Evolutionary conservation across 1,139 yeast genomes (phyloP).

Genomic region (Magnusiomyces sp.): DNA sequence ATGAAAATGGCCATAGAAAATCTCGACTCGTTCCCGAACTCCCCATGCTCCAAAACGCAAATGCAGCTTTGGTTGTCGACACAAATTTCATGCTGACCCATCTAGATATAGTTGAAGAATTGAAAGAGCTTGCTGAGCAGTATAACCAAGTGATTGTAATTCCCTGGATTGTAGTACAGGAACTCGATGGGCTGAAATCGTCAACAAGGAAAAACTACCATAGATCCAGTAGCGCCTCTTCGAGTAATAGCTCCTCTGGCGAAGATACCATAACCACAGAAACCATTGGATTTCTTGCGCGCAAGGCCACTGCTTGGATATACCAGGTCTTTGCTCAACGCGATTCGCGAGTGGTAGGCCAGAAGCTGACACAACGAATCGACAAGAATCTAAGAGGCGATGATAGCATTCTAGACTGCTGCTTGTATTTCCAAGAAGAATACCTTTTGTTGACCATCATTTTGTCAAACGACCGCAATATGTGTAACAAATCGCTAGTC

Average conservation of each 20-base stretch:
- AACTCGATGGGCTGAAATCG: slow-evolving; percentile 70
- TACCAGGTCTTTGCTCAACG: slow-evolving; percentile 49
- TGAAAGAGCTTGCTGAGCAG: slow-evolving; percentile 24
- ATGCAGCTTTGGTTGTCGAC: slow-evolving; percentile 15
- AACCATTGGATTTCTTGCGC: slow-evolving; percentile 34
- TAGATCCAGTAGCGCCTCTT: slow-evolving; percentile 11
- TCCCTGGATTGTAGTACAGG: slow-evolving; percentile 63
- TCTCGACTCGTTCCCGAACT: too few species aligned
- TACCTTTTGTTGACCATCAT: slow-evolving; percentile 44
- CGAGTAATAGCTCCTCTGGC: slow-evolving; percentile 21
- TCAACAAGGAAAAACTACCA: slow-evolving; percentile 25
- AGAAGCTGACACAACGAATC: slow-evolving; percentile 48
- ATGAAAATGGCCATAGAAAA: too few species aligned
- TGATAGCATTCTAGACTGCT: slow-evolving; percentile 81
- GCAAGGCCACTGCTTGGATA: slow-evolving; percentile 76
- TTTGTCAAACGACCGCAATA: slow-evolving; percentile 73
- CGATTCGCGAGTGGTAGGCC: slow-evolving; percentile 52
- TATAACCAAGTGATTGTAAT: slow-evolving; percentile 49
- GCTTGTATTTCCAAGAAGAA: slow-evolving; percentile 48
- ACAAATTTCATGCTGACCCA: slow-evolving; percentile 19
- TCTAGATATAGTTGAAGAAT: slow-evolving; percentile 13
- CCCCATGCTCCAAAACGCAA: not conserved
- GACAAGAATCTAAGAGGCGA: slow-evolving; percentile 44
- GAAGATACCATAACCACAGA: not conserved
- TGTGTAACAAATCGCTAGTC: slow-evolving; percentile 67